Conservation (phyloP, 179 eudicot genomes). For the Carnegiea gigantea region DNA sequence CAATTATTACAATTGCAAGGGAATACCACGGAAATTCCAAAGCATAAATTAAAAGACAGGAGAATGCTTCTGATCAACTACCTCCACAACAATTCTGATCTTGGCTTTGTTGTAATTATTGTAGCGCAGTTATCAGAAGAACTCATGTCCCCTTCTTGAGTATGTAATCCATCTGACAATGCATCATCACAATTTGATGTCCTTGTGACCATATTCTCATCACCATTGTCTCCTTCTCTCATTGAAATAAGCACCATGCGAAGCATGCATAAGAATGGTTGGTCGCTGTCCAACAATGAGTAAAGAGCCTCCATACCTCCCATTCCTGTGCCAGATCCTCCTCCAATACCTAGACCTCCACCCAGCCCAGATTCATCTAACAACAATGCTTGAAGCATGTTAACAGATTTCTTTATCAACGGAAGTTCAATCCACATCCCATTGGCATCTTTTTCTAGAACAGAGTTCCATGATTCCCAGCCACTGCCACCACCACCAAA, state of each 20-base stretch:
- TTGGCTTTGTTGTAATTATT: conserved; percentile 60
- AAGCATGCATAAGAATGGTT: conserved; percentile 97
- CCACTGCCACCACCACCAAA: conserved; percentile 98
- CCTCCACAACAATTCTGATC: conserved; percentile 95
- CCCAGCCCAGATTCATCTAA: conserved; percentile 98
- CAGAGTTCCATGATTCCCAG: conserved; percentile 82
- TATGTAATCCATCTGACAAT: conserved; percentile 42
- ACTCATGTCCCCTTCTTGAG: conserved; percentile 38
- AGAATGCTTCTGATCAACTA: conserved; percentile 25
- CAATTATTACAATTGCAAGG: not conserved
- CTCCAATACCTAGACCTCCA: conserved; percentile 97
- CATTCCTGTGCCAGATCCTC: conserved; percentile 99
- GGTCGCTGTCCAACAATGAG: conserved; percentile 97
- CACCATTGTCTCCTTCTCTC: conserved; percentile 96
- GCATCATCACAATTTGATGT: conserved; percentile 49
- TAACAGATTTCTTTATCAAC: conserved; percentile 74
- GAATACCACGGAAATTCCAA: not conserved
- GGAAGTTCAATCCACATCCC: conserved; percentile 96
- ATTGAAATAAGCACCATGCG: conserved; percentile 94
- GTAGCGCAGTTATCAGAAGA: conserved; percentile 43
- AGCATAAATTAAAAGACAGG: not conserved
- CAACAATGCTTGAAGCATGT: conserved; percentile 92
- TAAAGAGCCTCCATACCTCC: conserved; percentile 97
- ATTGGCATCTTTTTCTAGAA: conserved; percentile 79
- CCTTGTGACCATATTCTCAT: conserved; percentile 58